These are phyloP conservation scores for Skeletonema grethae DNA, from an alignment of 108 stramenopile species.

Conservation along the genomic window DNA sequence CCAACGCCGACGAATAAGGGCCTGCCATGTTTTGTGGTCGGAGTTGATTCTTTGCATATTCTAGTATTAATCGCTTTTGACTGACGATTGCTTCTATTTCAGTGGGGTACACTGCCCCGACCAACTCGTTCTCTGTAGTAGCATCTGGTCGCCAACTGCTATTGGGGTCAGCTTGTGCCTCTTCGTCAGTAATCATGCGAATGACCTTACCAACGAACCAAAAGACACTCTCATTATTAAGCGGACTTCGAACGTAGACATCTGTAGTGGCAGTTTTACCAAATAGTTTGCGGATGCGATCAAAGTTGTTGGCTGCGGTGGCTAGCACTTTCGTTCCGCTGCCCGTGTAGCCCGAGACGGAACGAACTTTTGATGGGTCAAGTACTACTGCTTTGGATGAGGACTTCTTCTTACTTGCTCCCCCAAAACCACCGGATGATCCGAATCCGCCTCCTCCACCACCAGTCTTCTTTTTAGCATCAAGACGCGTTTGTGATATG, in stretches of 20 bases:
- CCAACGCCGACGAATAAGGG: constrained; percentile 55
- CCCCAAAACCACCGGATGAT: constrained; percentile 15
- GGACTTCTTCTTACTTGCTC: not conserved
- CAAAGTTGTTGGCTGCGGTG: constrained; percentile 75
- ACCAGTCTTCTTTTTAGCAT: constrained; percentile 6
- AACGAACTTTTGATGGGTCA: constrained; percentile 35
- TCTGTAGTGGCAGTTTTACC: constrained; percentile 53
- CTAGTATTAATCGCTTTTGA: constrained; percentile 84
- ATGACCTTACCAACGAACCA: constrained; percentile 87
- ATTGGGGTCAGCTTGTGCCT: constrained; percentile 3
- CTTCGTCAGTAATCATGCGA: constrained; percentile 19
- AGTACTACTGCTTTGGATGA: not conserved
- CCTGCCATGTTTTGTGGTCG: constrained; percentile 83
- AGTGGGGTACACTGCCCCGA: constrained; percentile 38
- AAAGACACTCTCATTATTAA: constrained; percentile 59
- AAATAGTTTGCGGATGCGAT: constrained; percentile 63
- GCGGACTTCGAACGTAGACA: constrained; percentile 72
- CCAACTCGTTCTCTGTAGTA: constrained; percentile 2
- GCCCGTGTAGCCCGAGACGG: constrained; percentile 64
- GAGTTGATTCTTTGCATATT: constrained; percentile 75
- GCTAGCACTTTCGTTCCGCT: constrained; percentile 71
- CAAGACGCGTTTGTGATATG: not conserved
- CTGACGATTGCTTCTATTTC: constrained; percentile 55
- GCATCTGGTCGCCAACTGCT: constrained; percentile 5
- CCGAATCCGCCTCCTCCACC: constrained; percentile 6